Percentiles rank a stretch among this genome's conserved stretches.
Conservation (phyloP, 1,139 yeast genomes). For the Debaryomycetaceae sp. region DNA sequence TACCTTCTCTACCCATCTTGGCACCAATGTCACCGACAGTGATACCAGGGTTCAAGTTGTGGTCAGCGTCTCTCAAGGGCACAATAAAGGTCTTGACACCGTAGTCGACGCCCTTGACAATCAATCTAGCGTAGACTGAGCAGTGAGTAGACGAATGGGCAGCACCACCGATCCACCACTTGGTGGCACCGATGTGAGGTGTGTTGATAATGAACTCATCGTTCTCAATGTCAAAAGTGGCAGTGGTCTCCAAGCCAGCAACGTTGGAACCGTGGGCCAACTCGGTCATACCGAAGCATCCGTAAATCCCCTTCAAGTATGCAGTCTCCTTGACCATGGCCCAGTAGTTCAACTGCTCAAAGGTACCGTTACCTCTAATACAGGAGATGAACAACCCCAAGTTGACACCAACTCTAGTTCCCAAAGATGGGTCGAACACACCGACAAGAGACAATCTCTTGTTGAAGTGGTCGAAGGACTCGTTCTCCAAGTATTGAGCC, state of each 20-base stretch:
- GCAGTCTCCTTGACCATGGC: conserved; percentile 34
- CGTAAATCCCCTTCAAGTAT: conserved; percentile 35
- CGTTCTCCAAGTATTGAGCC: conserved; percentile 35
- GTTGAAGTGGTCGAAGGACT: conserved; percentile 32
- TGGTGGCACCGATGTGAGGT: conserved; percentile 48
- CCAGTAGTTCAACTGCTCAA: conserved; percentile 39
- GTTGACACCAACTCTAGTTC: conserved; percentile 53
- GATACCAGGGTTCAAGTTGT: conserved; percentile 41
- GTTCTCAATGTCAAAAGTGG: conserved; percentile 35
- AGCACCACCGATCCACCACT: conserved; percentile 53
- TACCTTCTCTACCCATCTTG: conserved; percentile 49
- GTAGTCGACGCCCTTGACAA: conserved; percentile 41
- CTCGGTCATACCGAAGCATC: conserved; percentile 49
- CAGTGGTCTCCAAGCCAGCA: conserved; percentile 44
- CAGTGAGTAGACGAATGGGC: conserved; percentile 48
- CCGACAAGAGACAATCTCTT: conserved; percentile 51
- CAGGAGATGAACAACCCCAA: conserved; percentile 68
- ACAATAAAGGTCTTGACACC: conserved; percentile 49
- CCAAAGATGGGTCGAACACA: conserved; percentile 58
- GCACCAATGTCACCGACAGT: conserved; percentile 46
- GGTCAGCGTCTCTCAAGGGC: conserved; percentile 43
- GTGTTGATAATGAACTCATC: conserved; percentile 45
- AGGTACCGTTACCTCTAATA: conserved; percentile 68
- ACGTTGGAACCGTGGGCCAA: conserved; percentile 49
- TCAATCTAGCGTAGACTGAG: conserved; percentile 39